phyloP scores from a whole-genome alignment of 1,139 yeast genomes.

The Entelexis paramagnoliae region DNA sequence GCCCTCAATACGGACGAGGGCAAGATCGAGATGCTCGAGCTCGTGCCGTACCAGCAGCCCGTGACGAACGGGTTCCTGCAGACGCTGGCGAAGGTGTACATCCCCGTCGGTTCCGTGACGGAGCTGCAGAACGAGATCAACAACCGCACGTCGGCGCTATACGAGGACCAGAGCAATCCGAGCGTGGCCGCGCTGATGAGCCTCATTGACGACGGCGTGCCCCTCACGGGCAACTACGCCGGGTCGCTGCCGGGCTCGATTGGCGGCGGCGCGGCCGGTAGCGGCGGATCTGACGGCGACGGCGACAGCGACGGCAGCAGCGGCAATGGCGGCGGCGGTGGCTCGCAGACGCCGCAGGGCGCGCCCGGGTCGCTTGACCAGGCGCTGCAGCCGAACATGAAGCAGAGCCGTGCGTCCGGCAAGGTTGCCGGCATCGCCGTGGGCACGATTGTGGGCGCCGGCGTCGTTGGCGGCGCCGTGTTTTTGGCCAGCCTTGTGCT shows the following conservation, averaged over 20 bases:
- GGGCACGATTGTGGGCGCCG: conserved; percentile 77
- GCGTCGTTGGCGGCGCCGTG: conserved; percentile 47
- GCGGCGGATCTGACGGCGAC: conserved; percentile 14
- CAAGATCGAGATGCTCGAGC: conserved; percentile 29
- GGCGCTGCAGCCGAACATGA: conserved; percentile 24
- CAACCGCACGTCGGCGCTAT: conserved; percentile 30
- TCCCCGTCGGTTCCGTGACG: conserved; percentile 30
- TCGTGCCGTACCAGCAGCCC: conserved; percentile 32
- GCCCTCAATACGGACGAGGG: conserved; percentile 29
- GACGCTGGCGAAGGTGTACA: conserved; percentile 34
- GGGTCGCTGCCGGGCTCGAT: conserved; percentile 15
- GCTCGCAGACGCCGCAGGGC: conserved; percentile 18
- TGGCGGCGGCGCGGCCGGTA: conserved; percentile 1
- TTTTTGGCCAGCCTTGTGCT: conserved; percentile 25
- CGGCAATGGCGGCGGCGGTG: conserved; percentile 16
- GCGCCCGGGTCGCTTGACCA: conserved; percentile 32
- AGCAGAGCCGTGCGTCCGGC: conserved; percentile 18
- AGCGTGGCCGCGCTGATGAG: conserved; percentile 32
- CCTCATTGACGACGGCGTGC: conserved; percentile 35
- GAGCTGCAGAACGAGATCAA: conserved; percentile 28
- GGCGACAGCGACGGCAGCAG: conserved; percentile 19
- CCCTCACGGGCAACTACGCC: conserved; percentile 24
- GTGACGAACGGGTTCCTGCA: conserved; percentile 29
- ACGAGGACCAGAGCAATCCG: conserved; percentile 29
- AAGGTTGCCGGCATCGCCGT: conserved; percentile 64